Evolutionary conservation across 73 alveolate species (phyloP), one percentile per base, ranked within the genome.

Genomic region (Breviolum minutum): DNA sequence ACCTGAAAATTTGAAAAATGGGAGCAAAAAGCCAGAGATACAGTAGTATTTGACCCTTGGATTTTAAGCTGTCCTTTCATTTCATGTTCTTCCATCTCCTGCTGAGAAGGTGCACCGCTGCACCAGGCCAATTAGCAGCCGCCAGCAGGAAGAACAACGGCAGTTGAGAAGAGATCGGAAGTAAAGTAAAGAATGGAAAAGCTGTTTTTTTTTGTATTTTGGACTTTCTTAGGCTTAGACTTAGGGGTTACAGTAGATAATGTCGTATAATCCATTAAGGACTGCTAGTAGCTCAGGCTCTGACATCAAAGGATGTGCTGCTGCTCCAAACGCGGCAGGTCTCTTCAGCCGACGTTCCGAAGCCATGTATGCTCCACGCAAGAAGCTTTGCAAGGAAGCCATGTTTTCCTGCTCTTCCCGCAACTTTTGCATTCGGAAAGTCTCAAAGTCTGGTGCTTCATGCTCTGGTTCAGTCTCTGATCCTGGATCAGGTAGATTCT

Each of bases 401-500:
- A 30, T 48, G 26, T 60, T 63, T 63, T 90, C 71, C 97, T 90
- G 88, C 81, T 70, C 97, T 40, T 70, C 71, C 74, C 97, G 87
- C 61, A 32, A 27, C 63, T 60, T 74, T 61, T 71, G 87, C 63
- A 76, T 73, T 60, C 85, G 40, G 74, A 29, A 40, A 10, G 29
- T 76, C 97, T 90, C 88, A 81, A 69, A 90, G 74, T 90, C 97
- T 22, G 88, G 88, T 26, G 97, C 82, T 61, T 90, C 97, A 60
- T 90, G 62, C 74, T 90, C 97, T 16, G 97, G 97, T 68, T 90
- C 97, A 20, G 97, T 90, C 87, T 90, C 97, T 6, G 97, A 90
- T 8, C 97, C 97, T 5, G 97, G 97, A 63, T 90, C 97, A 16
- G 97, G 97, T 74, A 90, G 63, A 7, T 60, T 48, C 76, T 90